Evolutionary conservation across 1,284 basidiomycete genomes (phyloP).

Genomic region (Melampsora larici-populina): DNA sequence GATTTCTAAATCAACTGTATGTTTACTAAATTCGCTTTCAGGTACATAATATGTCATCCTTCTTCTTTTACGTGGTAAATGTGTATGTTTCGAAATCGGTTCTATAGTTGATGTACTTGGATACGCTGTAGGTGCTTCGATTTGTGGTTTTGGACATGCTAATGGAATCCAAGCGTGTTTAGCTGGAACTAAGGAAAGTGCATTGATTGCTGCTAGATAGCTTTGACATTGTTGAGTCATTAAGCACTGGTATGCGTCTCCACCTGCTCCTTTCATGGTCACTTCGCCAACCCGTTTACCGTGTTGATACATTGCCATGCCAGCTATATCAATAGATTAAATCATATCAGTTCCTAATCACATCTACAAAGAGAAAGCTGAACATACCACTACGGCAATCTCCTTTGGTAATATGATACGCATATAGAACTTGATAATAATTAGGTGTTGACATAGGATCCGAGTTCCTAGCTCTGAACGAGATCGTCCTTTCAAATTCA

Average conservation of each 20-base stretch:
- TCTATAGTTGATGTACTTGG: constrained; percentile 44
- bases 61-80: constrained; percentile 61
- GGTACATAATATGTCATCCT: constrained; percentile 74
- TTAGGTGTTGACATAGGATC: constrained; percentile 80
- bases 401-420: constrained; percentile 80
- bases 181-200: constrained; percentile 74
- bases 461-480: constrained; percentile 90
- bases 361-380: neutral
- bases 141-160: constrained; percentile 25
- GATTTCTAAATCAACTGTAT: constrained; percentile 63
- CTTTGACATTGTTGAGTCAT: constrained; percentile 71
- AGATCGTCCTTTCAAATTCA: constrained; percentile 82
- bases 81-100: constrained; percentile 54
- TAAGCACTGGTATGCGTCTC: constrained; percentile 61
- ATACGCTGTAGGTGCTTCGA: constrained; percentile 47
- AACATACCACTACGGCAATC: constrained; percentile 51
- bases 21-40: constrained; percentile 62
- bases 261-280: constrained; percentile 53
- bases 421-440: constrained; percentile 90
- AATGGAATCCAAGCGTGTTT: constrained; percentile 77
- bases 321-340: constrained; percentile 60
- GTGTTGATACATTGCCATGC: constrained; percentile 88
- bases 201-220: constrained; percentile 83
- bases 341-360: neutral
- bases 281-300: constrained; percentile 72